A percentile compares a stretch with the other conserved stretches of the same genome.
These are phyloP conservation scores for Geranium brycei DNA, from an alignment of 345 rosid genomes.

Conservation along the genomic window DNA sequence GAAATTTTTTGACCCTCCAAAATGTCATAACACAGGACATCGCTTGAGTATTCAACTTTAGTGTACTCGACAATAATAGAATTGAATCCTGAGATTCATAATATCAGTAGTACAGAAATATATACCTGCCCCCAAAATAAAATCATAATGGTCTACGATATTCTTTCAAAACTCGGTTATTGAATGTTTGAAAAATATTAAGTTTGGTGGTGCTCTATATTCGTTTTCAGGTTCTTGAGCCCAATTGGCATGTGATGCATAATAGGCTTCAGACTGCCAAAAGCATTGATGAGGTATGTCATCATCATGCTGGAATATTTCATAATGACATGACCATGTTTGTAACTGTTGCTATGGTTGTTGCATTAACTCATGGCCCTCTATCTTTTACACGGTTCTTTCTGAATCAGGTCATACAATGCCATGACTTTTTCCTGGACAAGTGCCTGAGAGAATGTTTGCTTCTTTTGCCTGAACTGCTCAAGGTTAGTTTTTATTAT, in stretches of 20 bases:
- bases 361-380: background rate
- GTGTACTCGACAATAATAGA: background rate
- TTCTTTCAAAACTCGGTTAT: background rate
- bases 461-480: slow-evolving; percentile 85
- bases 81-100: background rate
- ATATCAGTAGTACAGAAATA: background rate
- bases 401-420: slow-evolving; percentile 63
- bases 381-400: slow-evolving; percentile 2
- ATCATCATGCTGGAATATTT: background rate
- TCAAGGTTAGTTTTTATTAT: slow-evolving; percentile 46
- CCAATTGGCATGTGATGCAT: slow-evolving; percentile 91
- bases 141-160: background rate
- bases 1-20: no score
- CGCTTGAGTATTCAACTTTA: background rate
- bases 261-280: slow-evolving; percentile 58
- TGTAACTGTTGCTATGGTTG: background rate
- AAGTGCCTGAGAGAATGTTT: slow-evolving; percentile 89
- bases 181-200: no score
- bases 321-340: background rate
- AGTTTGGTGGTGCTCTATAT: background rate
- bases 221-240: slow-evolving; percentile 78
- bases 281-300: slow-evolving; percentile 76
- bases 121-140: background rate
- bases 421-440: slow-evolving; percentile 84
- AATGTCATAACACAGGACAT: background rate